Evolutionary conservation across 2,329 filamentous ascomycete genomes (phyloP).

Genomic region (Hypoxylon sp.): DNA sequence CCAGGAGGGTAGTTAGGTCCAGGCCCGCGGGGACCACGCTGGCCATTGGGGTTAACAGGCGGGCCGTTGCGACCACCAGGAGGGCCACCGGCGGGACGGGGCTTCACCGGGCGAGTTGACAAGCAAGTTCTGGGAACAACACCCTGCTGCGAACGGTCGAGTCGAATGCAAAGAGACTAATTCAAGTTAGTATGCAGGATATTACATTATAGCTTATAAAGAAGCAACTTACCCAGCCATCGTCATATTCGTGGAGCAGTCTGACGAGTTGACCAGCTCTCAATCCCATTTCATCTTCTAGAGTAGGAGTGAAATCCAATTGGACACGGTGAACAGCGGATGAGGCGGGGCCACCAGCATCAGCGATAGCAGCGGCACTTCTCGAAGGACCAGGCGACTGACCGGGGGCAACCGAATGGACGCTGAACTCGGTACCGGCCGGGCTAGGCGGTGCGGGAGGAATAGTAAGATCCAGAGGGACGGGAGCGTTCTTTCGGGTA

Average conservation of each 20-base stretch:
- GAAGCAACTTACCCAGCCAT: constrained; percentile 85
- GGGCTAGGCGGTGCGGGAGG: constrained; percentile 66
- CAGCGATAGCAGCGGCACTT: constrained; percentile 70
- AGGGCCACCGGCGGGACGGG: constrained; percentile 69
- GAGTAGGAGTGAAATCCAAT: constrained; percentile 91
- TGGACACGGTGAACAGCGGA: constrained; percentile 89
- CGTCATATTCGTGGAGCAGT: constrained; percentile 94
- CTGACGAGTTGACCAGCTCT: constrained; percentile 85
- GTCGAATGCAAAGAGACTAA: constrained; percentile 87
- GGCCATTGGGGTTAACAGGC: constrained; percentile 61
- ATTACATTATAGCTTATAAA: neutral
- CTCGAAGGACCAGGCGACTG: constrained; percentile 59
- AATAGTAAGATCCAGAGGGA: constrained; percentile 66
- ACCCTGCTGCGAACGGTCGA: constrained; percentile 92
- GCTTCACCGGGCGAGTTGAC: constrained; percentile 91
- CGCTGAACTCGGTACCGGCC: constrained; percentile 71
- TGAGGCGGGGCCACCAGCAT: constrained; percentile 68
- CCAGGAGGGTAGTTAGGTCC: constrained; percentile 51
- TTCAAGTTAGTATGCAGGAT: constrained; percentile 45
- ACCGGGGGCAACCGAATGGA: constrained; percentile 64
- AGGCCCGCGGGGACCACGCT: constrained; percentile 50
- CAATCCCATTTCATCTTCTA: constrained; percentile 91
- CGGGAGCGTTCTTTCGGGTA: constrained; percentile 64
- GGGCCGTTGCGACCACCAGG: constrained; percentile 61
- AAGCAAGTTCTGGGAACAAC: constrained; percentile 94